Evolutionary conservation across 257 asterid species (phyloP).

Genomic region (Cordia subcordata): DNA sequence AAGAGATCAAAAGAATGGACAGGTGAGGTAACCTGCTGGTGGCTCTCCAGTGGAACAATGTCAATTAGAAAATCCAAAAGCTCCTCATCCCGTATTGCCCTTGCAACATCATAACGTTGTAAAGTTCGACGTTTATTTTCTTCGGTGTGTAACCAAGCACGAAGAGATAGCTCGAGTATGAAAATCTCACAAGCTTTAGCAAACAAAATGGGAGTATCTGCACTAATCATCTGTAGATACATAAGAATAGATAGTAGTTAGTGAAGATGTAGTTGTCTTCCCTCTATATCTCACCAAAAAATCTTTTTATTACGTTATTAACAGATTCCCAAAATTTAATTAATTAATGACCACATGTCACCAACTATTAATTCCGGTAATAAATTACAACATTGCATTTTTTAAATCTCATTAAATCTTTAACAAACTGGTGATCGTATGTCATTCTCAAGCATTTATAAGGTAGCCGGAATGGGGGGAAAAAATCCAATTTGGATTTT

Average conservation of each 20-base stretch:
- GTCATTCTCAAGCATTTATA: too few relatives aligned
- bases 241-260: background rate
- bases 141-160: constrained; percentile 35
- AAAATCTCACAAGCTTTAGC: constrained; percentile 38
- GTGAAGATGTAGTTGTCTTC: background rate
- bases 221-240: constrained; percentile 35
- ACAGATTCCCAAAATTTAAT: too few relatives aligned
- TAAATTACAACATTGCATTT: too few relatives aligned
- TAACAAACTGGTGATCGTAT: too few relatives aligned
- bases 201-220: constrained; percentile 27
- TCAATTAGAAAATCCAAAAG: constrained; percentile 20
- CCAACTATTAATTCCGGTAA: too few relatives aligned
- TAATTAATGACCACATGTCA: too few relatives aligned
- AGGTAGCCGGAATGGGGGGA: too few relatives aligned
- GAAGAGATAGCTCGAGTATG: constrained; percentile 28
- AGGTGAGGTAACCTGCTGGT: background rate
- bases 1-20: constrained; percentile 5
- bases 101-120: constrained; percentile 28
- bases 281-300: too few relatives aligned
- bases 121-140: constrained; percentile 17
- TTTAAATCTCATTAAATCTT: too few relatives aligned
- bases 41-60: constrained; percentile 14
- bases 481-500: too few relatives aligned
- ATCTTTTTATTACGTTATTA: too few relatives aligned
- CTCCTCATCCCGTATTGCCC: constrained; percentile 26